Percentiles rank a stretch among this genome's conserved stretches.
Conservation (phyloP, 2,329 filamentous ascomycete genomes). For the Phyllosticta citriasiana region DNA sequence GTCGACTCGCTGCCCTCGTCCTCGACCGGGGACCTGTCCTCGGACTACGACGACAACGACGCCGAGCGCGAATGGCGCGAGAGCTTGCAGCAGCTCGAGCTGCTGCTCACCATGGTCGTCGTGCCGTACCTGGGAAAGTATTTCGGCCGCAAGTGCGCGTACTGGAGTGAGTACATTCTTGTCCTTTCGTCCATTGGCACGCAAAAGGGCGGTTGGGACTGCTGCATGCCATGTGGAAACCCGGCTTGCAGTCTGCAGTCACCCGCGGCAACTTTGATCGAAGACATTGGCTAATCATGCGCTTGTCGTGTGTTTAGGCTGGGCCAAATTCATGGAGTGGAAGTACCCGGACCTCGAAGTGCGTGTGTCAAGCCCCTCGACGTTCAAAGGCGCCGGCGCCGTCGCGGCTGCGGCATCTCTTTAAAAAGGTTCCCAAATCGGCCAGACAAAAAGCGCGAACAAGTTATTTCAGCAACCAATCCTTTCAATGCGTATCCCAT, state of each 20-base stretch:
- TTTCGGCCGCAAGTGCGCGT: conserved; percentile 87
- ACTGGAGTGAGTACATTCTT: conserved; percentile 64
- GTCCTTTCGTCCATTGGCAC: no score
- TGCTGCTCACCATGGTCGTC: conserved; percentile 87
- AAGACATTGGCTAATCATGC: conserved; percentile 14
- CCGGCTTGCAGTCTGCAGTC: neutral
- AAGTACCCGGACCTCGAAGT: conserved; percentile 69
- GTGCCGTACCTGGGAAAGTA: conserved; percentile 93
- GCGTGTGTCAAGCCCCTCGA: conserved; percentile 34
- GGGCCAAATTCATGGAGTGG: conserved; percentile 93
- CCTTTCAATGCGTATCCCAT: neutral
- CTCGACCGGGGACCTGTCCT: conserved; percentile 37
- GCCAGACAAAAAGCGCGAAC: neutral
- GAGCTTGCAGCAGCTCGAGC: conserved; percentile 84
- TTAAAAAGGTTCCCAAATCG: conserved; percentile 13
- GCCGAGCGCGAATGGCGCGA: conserved; percentile 93
- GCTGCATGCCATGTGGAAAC: neutral
- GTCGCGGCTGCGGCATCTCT: conserved; percentile 38
- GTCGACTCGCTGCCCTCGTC: conserved; percentile 42
- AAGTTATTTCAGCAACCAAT: neutral
- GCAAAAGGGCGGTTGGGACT: neutral
- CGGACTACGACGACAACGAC: conserved; percentile 50
- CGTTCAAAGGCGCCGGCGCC: conserved; percentile 37
- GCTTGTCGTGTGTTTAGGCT: conserved; percentile 52
- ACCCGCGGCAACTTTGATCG: neutral